A percentile compares a stretch with the other conserved stretches of the same genome.
Evolutionary conservation across 2,329 filamentous ascomycete genomes (phyloP).

Genomic region (Thielaviopsis ethacetica): DNA sequence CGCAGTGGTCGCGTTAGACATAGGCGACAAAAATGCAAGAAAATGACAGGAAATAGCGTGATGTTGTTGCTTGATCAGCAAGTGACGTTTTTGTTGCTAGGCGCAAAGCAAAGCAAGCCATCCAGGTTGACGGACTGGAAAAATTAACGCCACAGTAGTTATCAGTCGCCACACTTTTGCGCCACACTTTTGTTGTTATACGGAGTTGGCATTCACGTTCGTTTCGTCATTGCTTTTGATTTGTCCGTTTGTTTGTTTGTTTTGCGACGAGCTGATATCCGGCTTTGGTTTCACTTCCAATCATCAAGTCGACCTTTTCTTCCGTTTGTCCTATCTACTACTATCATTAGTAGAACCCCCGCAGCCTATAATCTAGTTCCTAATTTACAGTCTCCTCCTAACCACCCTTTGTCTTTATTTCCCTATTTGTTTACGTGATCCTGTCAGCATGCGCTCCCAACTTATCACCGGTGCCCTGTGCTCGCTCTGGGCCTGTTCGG

Average conservation of each 20-base stretch:
- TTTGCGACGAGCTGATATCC: background rate
- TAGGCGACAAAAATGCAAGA: background rate
- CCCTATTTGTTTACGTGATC: background rate
- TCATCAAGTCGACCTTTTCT: background rate
- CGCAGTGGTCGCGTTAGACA: background rate
- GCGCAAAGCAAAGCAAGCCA: background rate
- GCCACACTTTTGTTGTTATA: background rate
- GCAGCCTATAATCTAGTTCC: background rate
- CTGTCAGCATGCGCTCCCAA: conserved; percentile 8
- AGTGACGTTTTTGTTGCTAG: background rate
- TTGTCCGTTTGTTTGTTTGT: background rate
- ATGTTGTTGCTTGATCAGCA: background rate
- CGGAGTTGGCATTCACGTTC: too few relatives aligned
- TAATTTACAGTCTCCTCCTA: background rate
- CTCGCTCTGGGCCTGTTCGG: conserved; percentile 8
- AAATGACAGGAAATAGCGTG: background rate
- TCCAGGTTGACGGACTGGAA: background rate
- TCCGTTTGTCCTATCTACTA: background rate
- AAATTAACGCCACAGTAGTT: background rate
- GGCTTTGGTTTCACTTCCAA: background rate
- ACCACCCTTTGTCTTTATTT: background rate
- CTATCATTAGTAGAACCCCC: too few relatives aligned
- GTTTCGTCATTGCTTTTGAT: background rate
- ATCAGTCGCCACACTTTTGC: background rate
- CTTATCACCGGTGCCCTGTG: conserved; percentile 1